Conservation (phyloP, 2,329 filamentous ascomycete species). For the Aureobasidium subglaciale region DNA sequence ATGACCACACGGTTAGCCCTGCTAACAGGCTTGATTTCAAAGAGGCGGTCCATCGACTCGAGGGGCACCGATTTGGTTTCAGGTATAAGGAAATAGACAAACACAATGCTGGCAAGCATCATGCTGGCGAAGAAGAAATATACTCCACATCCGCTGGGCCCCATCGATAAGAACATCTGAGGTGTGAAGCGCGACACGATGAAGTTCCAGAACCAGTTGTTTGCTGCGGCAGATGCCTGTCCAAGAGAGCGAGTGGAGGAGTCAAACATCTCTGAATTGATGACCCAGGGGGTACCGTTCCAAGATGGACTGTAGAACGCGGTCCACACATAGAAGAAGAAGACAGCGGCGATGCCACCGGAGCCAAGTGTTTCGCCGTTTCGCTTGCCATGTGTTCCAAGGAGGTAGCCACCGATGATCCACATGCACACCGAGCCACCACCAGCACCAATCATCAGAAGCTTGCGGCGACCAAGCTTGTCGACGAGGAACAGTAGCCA, state of each 20-base stretch:
- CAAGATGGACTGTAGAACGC: slow-evolving; percentile 58
- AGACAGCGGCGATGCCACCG: slow-evolving; percentile 55
- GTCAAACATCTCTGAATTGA: slow-evolving; percentile 69
- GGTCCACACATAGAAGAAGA: slow-evolving; percentile 71
- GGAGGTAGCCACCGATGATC: slow-evolving; percentile 56
- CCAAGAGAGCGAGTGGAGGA: slow-evolving; percentile 61
- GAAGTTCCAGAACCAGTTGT: slow-evolving; percentile 69
- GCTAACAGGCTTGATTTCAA: slow-evolving; percentile 36
- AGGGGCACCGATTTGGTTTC: slow-evolving; percentile 41
- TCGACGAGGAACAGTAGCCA: slow-evolving; percentile 67
- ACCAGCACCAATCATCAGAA: slow-evolving; percentile 58
- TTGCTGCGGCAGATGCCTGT: slow-evolving; percentile 60
- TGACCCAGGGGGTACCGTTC: slow-evolving; percentile 60
- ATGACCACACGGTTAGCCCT: slow-evolving; percentile 36
- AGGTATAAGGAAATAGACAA: slow-evolving; percentile 38
- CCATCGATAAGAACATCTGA: slow-evolving; percentile 49
- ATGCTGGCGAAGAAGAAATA: slow-evolving; percentile 43
- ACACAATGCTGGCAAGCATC: slow-evolving; percentile 38
- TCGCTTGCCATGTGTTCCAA: slow-evolving; percentile 35
- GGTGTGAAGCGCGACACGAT: slow-evolving; percentile 61
- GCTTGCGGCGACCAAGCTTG: slow-evolving; percentile 52
- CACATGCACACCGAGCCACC: slow-evolving; percentile 59
- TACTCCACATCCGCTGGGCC: slow-evolving; percentile 32
- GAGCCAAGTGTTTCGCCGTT: slow-evolving; percentile 33
- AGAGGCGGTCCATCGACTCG: slow-evolving; percentile 41